These are phyloP conservation scores for Chrysopogon serrulatus DNA, from an alignment of 176 grass and related monocot species.

Conservation along the genomic window DNA sequence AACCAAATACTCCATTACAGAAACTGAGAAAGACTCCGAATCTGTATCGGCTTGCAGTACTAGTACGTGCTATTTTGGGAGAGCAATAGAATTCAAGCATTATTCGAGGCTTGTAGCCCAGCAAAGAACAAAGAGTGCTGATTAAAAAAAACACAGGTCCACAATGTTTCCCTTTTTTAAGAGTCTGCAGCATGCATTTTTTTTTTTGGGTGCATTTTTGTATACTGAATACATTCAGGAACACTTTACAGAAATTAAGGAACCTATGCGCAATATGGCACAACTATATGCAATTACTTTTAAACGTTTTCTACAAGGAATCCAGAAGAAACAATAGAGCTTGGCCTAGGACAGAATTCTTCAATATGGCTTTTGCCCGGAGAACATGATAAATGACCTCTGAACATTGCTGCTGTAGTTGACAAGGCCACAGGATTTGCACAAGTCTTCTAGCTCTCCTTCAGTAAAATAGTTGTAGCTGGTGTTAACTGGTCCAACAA, in stretches of 20 bases:
- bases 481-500: slow-evolving; percentile 61
- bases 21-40: neutral
- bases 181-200: neutral
- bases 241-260: neutral
- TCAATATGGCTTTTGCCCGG: slow-evolving; percentile 68
- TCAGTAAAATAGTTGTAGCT: slow-evolving; percentile 91
- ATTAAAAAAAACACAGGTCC: no score
- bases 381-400: slow-evolving; percentile 95
- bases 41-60: neutral
- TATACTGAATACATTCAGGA: neutral
- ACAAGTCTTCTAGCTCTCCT: slow-evolving; percentile 83
- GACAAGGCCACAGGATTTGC: slow-evolving; percentile 78
- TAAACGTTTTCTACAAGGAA: neutral
- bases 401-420: slow-evolving; percentile 78
- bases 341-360: neutral
- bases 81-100: neutral
- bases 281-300: neutral
- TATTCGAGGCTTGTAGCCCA: neutral
- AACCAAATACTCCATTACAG: no score
- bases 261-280: neutral
- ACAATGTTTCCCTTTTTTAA: neutral
- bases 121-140: neutral
- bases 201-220: neutral
- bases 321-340: neutral
- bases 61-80: neutral